These are phyloP conservation scores for Macrolepiota albuminosa DNA, from an alignment of 768 basidiomycete species.

Conservation along the genomic window DNA sequence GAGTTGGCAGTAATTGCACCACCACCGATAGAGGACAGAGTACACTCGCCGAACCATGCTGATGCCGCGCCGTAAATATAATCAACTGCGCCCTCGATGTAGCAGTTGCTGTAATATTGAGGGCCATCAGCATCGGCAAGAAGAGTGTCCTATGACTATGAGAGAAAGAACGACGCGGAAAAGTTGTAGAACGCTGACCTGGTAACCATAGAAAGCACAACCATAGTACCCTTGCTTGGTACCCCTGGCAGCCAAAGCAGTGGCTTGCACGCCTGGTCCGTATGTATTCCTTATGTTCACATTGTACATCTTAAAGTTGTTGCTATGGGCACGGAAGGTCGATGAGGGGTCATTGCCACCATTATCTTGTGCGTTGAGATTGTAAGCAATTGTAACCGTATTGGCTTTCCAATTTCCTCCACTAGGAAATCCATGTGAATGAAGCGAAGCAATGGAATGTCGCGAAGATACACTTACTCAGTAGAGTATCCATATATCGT, in stretches of 20 bases:
- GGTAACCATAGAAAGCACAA: slow-evolving; percentile 20
- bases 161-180: background rate
- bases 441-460: background rate
- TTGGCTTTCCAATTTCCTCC: slow-evolving; percentile 20
- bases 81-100: slow-evolving; percentile 23
- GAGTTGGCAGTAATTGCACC: slow-evolving; percentile 27
- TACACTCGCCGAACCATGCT: slow-evolving; percentile 26
- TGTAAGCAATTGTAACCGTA: slow-evolving; percentile 21
- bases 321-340: slow-evolving; percentile 20
- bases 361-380: slow-evolving; percentile 23
- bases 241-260: slow-evolving; percentile 20
- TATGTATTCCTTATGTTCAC: slow-evolving; percentile 22
- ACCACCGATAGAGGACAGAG: slow-evolving; percentile 18
- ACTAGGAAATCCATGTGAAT: slow-evolving; percentile 4
- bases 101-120: slow-evolving; percentile 26
- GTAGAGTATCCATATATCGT: slow-evolving; percentile 22
- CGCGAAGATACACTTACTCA: slow-evolving; percentile 10
- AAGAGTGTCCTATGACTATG: slow-evolving; percentile 16
- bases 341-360: slow-evolving; percentile 24
- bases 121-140: slow-evolving; percentile 19
- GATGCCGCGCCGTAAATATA: slow-evolving; percentile 24
- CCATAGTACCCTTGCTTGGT: slow-evolving; percentile 22
- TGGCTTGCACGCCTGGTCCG: slow-evolving; percentile 21
- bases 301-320: slow-evolving; percentile 21
- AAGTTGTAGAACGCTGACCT: slow-evolving; percentile 4